Evolutionary conservation across 805 yeast species (phyloP).

Genomic region (Komagataella ulmi): DNA sequence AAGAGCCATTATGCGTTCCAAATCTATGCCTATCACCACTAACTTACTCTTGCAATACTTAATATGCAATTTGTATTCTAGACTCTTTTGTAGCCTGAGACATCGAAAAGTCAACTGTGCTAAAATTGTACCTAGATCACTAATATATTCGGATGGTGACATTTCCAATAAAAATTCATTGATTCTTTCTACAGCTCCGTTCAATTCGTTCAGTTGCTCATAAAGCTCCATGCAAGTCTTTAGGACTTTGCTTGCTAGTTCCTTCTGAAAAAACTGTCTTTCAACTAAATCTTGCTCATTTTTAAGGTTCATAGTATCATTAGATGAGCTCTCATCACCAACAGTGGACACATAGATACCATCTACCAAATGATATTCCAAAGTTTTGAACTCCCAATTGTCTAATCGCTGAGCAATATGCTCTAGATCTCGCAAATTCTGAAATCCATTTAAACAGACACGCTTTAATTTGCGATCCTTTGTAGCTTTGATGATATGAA

Average conservation of each 20-base stretch:
- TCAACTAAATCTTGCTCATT: slow-evolving; percentile 13
- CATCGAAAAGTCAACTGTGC: slow-evolving; percentile 30
- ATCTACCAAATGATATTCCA: slow-evolving; percentile 28
- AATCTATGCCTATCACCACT: slow-evolving; percentile 49
- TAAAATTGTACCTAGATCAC: slow-evolving; percentile 37
- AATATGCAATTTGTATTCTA: slow-evolving; percentile 39
- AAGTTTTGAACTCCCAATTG: slow-evolving; percentile 42
- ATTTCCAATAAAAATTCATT: slow-evolving; percentile 27
- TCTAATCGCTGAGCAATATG: slow-evolving; percentile 29
- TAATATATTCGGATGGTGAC: slow-evolving; percentile 31
- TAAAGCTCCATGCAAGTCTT: slow-evolving; percentile 34
- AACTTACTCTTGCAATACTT: slow-evolving; percentile 55
- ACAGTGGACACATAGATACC: background rate
- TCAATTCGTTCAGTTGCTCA: slow-evolving; percentile 23
- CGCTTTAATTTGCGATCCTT: slow-evolving; percentile 29
- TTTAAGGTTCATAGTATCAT: slow-evolving; percentile 9
- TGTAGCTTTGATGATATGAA: slow-evolving; percentile 26
- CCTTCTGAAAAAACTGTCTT: slow-evolving; percentile 34
- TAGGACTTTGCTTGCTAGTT: slow-evolving; percentile 40
- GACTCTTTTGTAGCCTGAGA: slow-evolving; percentile 33
- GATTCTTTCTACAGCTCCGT: slow-evolving; percentile 30
- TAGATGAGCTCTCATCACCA: background rate
- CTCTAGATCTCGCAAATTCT: slow-evolving; percentile 35
- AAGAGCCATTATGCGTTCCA: slow-evolving; percentile 23
- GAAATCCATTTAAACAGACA: slow-evolving; percentile 32